Percentiles rank a stretch among this genome's conserved stretches.
phyloP scores from a whole-genome alignment of 108 stramenopile genomes.

The Ochromonas danica region DNA sequence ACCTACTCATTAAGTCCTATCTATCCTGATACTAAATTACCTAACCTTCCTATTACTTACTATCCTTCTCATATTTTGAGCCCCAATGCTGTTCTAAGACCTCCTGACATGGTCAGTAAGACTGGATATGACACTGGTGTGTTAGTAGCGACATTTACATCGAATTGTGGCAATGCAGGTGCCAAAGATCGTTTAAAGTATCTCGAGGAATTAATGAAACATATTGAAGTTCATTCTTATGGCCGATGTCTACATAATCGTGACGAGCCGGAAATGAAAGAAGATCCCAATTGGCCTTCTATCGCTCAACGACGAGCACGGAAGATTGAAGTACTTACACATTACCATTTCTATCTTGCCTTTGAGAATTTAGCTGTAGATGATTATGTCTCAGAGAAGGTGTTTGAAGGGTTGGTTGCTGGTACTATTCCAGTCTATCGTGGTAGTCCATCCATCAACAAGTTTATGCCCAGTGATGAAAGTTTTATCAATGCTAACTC shows the following conservation, averaged over 20 bases:
- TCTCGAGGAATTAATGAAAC: constrained; percentile 43
- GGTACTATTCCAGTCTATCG: constrained; percentile 55
- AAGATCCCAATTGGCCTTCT: constrained; percentile 24
- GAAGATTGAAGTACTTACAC: constrained; percentile 40
- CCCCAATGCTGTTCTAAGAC: constrained; percentile 4
- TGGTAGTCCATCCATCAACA: constrained; percentile 40
- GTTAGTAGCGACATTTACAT: constrained; percentile 49
- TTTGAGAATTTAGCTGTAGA: constrained; percentile 48
- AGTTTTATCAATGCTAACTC: constrained; percentile 37
- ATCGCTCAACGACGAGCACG: constrained; percentile 35
- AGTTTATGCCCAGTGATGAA: constrained; percentile 37
- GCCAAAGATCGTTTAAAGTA: constrained; percentile 38
- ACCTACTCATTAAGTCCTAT: constrained; percentile 1
- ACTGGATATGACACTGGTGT: constrained; percentile 36
- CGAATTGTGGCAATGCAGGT: constrained; percentile 52
- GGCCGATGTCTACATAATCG: constrained; percentile 49
- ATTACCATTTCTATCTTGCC: constrained; percentile 53
- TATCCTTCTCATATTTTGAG: constrained; percentile 29
- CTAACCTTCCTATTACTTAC: constrained; percentile 28
- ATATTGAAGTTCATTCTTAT: constrained; percentile 52
- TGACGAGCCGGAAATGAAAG: constrained; percentile 3
- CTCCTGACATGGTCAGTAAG: neutral
- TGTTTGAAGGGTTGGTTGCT: constrained; percentile 51
- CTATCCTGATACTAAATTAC: constrained; percentile 21
- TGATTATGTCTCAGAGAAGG: constrained; percentile 27